Evolutionary conservation across 2,329 filamentous ascomycete genomes (phyloP), one percentile per base, ranked within the genome.

Genomic region (Aspergillus flavus): DNA sequence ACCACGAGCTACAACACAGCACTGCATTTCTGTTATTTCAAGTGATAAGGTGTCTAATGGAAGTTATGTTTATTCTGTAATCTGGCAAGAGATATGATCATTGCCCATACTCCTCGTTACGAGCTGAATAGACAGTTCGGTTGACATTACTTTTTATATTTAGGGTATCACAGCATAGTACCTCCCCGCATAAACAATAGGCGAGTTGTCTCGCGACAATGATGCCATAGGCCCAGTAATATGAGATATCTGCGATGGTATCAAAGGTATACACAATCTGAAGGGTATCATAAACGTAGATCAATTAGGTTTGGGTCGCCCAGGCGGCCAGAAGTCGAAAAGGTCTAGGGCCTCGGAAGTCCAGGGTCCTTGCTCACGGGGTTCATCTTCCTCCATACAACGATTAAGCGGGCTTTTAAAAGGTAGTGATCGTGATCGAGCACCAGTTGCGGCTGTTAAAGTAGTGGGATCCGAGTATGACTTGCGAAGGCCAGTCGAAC

Each of bases 311-410:
- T 78, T 80, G 21, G 70, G 67, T 56, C 75, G 70, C n/a, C 72
- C 77, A 7, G 73, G 72, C 19, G 79, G 79, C 79, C 79, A 80
- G 64, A 77, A 80, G 52, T 80, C 78, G 66, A 80, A 80, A 23
- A 81, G 68, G 68, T 80, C 77, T 30, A 78, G 67, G 16, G 79
- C 79, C 64, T 81, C 79, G 0, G 71, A 69, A 6, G 79, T 80
- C 79, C 79, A 81, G 0, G 79, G 78, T 0, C 79, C 79, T 62
- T 76, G 69, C 48, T 78, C 76, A 6, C 62, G 46, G 10, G 54
- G 61, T 23, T 64, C 65, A 10, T 68, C 63, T 28, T 69, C 66
- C 19, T 70, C 66, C 14, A 57, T 28, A 3, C 52, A 21, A 11
- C 62, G 58, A 50, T 68, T 69, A 4, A 69, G 64, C 10, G 71